These are phyloP conservation scores for Mucor mucedo DNA, from an alignment of 371 early-diverging fungal genomes.

Conservation along the genomic window DNA sequence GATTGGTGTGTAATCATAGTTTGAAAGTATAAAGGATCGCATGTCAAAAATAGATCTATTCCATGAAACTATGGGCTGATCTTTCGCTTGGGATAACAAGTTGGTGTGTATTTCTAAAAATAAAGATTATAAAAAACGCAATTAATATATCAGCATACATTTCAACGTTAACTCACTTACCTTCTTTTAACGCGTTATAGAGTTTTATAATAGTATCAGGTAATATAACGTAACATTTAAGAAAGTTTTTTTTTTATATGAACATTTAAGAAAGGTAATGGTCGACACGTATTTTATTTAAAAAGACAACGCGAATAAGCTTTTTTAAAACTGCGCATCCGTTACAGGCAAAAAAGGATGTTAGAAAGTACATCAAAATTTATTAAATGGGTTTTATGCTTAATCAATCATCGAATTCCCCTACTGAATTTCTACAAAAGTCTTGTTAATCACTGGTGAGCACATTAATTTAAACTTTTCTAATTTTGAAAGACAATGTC, in stretches of 20 bases:
- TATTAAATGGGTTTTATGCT: too few species aligned
- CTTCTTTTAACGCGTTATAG: neutral
- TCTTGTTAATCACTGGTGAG: too few species aligned
- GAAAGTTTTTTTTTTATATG: too few species aligned
- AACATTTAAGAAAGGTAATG: too few species aligned
- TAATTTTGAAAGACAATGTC: too few species aligned
- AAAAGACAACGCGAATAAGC: too few species aligned
- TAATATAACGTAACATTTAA: neutral
- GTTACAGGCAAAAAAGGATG: too few species aligned
- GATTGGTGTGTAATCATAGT: neutral
- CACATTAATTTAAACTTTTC: too few species aligned
- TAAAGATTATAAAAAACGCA: neutral
- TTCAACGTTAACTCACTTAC: slow-evolving; percentile 2
- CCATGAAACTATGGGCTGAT: neutral
- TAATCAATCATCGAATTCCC: too few species aligned
- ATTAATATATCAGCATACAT: neutral
- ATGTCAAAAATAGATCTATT: slow-evolving; percentile 4
- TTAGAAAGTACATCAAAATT: too few species aligned
- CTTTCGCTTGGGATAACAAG: neutral
- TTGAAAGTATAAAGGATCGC: neutral
- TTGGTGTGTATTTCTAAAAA: slow-evolving; percentile 3
- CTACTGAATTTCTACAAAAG: too few species aligned
- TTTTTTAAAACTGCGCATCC: too few species aligned
- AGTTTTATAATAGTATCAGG: neutral
- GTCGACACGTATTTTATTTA: neutral